Percentiles rank a stretch among this genome's conserved stretches.
These are phyloP conservation scores for Solanum rostratum DNA, from an alignment of 257 asterid species.

Conservation along the genomic window DNA sequence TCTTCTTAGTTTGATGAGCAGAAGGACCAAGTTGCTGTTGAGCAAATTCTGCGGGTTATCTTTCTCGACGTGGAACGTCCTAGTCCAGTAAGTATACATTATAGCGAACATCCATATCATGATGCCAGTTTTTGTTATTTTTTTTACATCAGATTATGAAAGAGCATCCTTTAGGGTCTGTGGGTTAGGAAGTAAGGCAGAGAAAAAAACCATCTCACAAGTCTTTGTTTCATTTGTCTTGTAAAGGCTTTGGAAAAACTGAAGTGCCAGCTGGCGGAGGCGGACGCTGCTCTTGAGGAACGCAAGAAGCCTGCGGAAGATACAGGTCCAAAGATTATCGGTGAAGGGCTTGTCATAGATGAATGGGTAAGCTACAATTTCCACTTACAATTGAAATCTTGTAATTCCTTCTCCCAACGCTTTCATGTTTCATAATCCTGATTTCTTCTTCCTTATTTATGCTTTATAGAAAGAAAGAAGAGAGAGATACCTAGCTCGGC, in stretches of 20 bases:
- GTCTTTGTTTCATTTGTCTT: not conserved
- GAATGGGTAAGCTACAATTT: slow-evolving; percentile 62
- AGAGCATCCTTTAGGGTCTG: not conserved
- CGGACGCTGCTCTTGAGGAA: slow-evolving; percentile 75
- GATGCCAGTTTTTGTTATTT: not conserved
- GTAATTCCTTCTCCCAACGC: not conserved
- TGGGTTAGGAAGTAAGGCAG: not conserved
- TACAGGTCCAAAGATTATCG: slow-evolving; percentile 59
- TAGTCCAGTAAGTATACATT: slow-evolving; percentile 49
- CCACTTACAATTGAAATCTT: not conserved
- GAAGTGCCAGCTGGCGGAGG: slow-evolving; percentile 69
- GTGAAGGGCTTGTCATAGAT: slow-evolving; percentile 91
- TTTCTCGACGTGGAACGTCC: slow-evolving; percentile 77
- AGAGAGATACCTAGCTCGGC: slow-evolving; percentile 89
- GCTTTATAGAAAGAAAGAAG: slow-evolving; percentile 81
- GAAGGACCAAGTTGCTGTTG: slow-evolving; percentile 83
- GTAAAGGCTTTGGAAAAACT: slow-evolving; percentile 70
- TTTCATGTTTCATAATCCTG: not conserved
- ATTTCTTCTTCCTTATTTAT: not conserved
- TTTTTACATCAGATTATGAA: not conserved
- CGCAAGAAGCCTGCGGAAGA: slow-evolving; percentile 77
- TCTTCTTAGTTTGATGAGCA: slow-evolving; percentile 74
- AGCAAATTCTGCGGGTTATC: slow-evolving; percentile 79
- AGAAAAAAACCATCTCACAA: not conserved
- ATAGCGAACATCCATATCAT: not conserved